phyloP scores from a whole-genome alignment of 129 eudicot species.

The Centrapalus pauciflorus region DNA sequence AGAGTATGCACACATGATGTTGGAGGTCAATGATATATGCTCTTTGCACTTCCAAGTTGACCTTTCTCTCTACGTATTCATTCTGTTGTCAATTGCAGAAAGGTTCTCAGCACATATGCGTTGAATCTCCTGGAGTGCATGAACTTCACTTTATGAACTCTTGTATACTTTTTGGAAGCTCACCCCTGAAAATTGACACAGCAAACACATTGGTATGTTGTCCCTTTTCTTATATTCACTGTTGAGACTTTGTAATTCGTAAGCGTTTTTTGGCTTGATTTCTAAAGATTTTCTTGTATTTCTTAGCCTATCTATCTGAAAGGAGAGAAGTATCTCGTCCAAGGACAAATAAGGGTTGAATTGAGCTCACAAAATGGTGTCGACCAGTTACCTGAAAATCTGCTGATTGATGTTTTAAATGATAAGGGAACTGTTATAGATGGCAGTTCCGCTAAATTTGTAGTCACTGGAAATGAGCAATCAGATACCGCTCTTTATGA shows the following conservation, averaged over 20 bases:
- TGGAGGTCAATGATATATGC: not conserved
- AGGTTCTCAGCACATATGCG: conserved; percentile 71
- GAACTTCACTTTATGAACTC: conserved; percentile 84
- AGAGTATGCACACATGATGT: conserved; percentile 10
- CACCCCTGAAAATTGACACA: conserved; percentile 60
- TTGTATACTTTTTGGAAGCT: conserved; percentile 80
- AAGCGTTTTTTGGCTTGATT: not conserved
- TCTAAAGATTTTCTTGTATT: conserved; percentile 22
- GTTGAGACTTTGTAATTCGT: not conserved
- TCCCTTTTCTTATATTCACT: conserved; percentile 2
- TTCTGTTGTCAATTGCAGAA: conserved; percentile 51
- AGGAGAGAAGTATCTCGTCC: conserved; percentile 85
- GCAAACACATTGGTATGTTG: conserved; percentile 46
- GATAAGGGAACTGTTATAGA: conserved; percentile 47
- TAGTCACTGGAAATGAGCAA: conserved; percentile 34
- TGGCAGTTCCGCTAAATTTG: conserved; percentile 39
- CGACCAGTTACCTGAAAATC: conserved; percentile 47
- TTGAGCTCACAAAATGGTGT: conserved; percentile 30
- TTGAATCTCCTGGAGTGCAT: conserved; percentile 86
- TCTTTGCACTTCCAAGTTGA: conserved; percentile 3
- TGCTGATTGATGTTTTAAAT: conserved; percentile 49
- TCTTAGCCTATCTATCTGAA: conserved; percentile 69
- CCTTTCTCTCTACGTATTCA: not conserved
- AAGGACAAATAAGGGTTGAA: conserved; percentile 68
- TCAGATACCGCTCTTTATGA: conserved; percentile 50